Evolutionary conservation across 2,329 filamentous ascomycete genomes (phyloP), one percentile per base, ranked within the genome.

Genomic region (Epichloe uncinata): DNA sequence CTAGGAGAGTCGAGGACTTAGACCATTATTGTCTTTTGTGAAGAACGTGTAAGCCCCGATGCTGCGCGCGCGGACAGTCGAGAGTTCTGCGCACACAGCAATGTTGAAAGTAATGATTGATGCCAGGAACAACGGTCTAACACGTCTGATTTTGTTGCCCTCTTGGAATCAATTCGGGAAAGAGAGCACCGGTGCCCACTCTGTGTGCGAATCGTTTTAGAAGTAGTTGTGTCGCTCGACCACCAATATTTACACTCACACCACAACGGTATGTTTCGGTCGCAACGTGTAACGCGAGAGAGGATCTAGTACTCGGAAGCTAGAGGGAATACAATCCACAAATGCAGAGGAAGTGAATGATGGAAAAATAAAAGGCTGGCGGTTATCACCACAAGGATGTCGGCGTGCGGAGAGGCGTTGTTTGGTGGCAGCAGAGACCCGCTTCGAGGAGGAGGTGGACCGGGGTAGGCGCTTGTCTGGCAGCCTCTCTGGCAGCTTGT

Each of bases 251-350:
- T 13, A 47, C 45, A 46, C 42, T 45, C 41, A 42, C 41, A 47
- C 51, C 47, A 47, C 37, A 47, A 55, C 55, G 57, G 58, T 62
- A 60, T 62, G 61, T 63, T 60, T 63, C 57, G 58, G 60, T 56
- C 53, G 57, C 56, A 51, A 54, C 41, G 53, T 55, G 53, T 52
- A 55, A 51, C 50, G 50, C 51, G 55, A 48, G 26, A 18, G 50
- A 33, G 30, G 20, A 38, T 42, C 35, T 30, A 9, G 26, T 30
- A 30, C 26, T 30, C 26, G 7, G 26, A 3, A 8, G 22, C 22
- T 26, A 2, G 22, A 26, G 8, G 22, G 22, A 26, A 8, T 26
- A 7, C 22, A 26, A 26, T 26, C 50, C 22, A n/a, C 13, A 50
- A 55, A 50, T 26, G 54, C 53, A 52, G 51, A 57, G 55, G 54